phyloP scores from a whole-genome alignment of 495 filamentous ascomycete species.

The Aspergillus avenaceus region DNA sequence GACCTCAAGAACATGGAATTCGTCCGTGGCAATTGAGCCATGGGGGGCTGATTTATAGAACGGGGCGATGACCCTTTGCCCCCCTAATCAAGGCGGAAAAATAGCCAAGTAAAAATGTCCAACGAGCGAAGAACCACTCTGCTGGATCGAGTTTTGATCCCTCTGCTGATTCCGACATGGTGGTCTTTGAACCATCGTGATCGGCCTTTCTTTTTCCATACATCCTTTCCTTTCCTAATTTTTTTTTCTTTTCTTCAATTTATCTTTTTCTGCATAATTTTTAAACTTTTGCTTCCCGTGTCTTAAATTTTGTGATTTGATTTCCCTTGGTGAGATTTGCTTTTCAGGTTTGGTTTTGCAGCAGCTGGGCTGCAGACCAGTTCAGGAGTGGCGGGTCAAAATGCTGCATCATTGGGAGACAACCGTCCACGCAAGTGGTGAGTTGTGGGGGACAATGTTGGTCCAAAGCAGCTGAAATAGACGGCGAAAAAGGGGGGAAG shows the following conservation, averaged over 20 bases:
- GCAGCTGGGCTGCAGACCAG: constrained; percentile 23
- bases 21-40: background rate
- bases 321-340: constrained; percentile 9
- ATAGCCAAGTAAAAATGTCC: background rate
- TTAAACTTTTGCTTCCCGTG: background rate
- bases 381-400: constrained; percentile 38
- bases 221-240: constrained; percentile 13
- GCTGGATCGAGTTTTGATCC: background rate
- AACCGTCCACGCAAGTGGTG: constrained; percentile 10
- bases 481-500: background rate
- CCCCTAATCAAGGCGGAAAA: constrained; percentile 5
- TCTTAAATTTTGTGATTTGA: constrained; percentile 1
- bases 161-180: background rate
- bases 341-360: constrained; percentile 15
- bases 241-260: constrained; percentile 1
- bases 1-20: background rate
- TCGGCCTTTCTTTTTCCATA: constrained; percentile 2
- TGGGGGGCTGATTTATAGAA: background rate
- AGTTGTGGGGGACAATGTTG: constrained; percentile 17
- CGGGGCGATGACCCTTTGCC: background rate
- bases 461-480: constrained; percentile 15
- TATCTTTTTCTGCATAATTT: background rate
- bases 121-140: background rate
- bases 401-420: constrained; percentile 27
- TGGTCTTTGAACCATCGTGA: background rate